phyloP scores from a whole-genome alignment of 805 yeast genomes.

The Myxozyma melibiosi region DNA sequence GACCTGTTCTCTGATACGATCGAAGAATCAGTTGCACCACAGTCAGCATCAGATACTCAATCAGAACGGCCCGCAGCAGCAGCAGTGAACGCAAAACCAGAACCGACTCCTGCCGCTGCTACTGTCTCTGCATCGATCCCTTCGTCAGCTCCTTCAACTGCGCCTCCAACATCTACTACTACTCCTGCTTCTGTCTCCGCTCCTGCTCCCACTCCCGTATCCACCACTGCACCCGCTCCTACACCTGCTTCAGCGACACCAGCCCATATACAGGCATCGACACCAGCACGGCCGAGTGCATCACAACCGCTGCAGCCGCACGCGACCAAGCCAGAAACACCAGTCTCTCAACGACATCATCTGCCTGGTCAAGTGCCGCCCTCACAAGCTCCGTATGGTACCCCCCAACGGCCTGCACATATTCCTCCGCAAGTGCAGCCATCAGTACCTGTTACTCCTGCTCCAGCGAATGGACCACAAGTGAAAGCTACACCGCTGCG shows the following conservation, averaged over 20 bases:
- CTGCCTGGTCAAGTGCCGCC: neutral
- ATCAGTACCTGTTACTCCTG: neutral
- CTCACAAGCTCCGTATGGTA: neutral
- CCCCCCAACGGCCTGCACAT: neutral
- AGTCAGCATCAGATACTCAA: neutral
- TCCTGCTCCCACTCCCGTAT: too few species aligned
- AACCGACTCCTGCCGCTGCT: constrained; percentile 2
- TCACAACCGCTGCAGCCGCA: constrained; percentile 1
- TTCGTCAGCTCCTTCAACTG: neutral
- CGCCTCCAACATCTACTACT: constrained; percentile 1
- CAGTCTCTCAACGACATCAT: neutral
- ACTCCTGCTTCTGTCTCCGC: neutral
- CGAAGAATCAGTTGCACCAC: neutral
- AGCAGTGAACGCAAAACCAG: neutral
- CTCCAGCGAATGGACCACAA: neutral
- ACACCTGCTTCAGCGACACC: constrained; percentile 1
- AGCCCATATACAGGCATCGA: neutral
- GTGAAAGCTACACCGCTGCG: constrained; percentile 8
- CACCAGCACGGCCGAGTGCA: neutral
- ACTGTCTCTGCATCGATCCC: neutral
- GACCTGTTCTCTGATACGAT: constrained; percentile 26
- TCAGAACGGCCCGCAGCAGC: neutral
- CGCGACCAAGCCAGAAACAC: neutral
- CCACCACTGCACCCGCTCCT: neutral
- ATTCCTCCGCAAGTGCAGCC: neutral